Evolutionary conservation across 164 flowering plant species (phyloP).

Genomic region (Annona squamosa): DNA sequence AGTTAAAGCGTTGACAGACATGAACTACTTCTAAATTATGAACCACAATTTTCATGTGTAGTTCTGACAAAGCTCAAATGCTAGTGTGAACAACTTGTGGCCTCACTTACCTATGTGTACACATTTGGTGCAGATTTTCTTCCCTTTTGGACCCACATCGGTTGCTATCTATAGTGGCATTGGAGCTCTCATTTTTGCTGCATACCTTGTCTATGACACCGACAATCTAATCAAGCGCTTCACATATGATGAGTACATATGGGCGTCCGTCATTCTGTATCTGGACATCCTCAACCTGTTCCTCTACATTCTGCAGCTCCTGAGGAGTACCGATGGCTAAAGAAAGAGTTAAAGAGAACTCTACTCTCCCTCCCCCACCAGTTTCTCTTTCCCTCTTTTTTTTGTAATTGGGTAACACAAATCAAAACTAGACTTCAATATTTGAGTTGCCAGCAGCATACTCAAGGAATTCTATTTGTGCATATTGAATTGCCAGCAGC

Average conservation of each 20-base stretch:
- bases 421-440: neutral
- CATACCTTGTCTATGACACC: constrained; percentile 83
- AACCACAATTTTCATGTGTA: too few relatives aligned
- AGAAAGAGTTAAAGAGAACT: neutral
- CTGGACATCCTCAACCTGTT: constrained; percentile 91
- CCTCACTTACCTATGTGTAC: neutral
- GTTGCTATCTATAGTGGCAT: constrained; percentile 65
- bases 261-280: constrained; percentile 90
- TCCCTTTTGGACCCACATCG: constrained; percentile 78
- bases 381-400: neutral
- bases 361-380: neutral
- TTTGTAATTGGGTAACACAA: neutral
- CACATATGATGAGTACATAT: constrained; percentile 84
- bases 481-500: too few relatives aligned
- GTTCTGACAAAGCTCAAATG: too few relatives aligned
- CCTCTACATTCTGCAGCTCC: constrained; percentile 69
- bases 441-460: too few relatives aligned
- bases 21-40: too few relatives aligned
- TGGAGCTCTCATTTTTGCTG: constrained; percentile 81
- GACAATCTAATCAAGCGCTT: constrained; percentile 90
- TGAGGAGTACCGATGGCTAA: constrained; percentile 46
- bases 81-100: too few relatives aligned
- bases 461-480: too few relatives aligned
- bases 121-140: constrained; percentile 53
- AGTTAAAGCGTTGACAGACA: too few relatives aligned